phyloP scores from a whole-genome alignment of 1,139 yeast genomes.

The Candida mesenterica region DNA sequence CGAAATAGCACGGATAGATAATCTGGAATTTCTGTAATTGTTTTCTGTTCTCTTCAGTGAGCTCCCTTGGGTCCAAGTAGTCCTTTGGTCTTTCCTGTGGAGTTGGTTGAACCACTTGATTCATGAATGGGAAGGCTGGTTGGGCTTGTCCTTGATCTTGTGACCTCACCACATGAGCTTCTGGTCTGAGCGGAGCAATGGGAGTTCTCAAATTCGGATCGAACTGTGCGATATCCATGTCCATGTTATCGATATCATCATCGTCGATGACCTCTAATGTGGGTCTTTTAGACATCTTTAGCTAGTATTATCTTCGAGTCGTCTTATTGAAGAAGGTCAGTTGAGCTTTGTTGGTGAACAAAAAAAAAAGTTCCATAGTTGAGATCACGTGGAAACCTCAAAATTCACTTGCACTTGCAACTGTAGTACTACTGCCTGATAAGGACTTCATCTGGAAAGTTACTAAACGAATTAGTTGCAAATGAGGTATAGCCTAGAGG shows the following conservation, averaged over 20 bases:
- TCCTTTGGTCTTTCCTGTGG: conserved; percentile 14
- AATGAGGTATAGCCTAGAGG: too few species aligned
- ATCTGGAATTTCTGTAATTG: conserved; percentile 68
- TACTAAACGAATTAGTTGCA: too few species aligned
- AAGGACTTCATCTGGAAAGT: too few species aligned
- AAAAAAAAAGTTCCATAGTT: neutral
- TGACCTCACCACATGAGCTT: conserved; percentile 60
- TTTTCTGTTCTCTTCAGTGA: conserved; percentile 52
- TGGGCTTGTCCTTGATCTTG: conserved; percentile 39
- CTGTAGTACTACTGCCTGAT: too few species aligned
- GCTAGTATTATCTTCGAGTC: neutral
- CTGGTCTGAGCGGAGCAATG: conserved; percentile 62
- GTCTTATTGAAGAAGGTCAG: conserved; percentile 2
- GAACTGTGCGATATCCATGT: conserved; percentile 88
- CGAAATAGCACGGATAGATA: conserved; percentile 91
- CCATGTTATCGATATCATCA: conserved; percentile 88
- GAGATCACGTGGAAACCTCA: neutral
- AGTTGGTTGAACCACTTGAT: neutral
- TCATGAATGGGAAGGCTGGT: conserved; percentile 10
- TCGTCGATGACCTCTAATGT: conserved; percentile 81
- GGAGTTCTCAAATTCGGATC: conserved; percentile 74
- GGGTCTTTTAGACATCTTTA: conserved; percentile 56
- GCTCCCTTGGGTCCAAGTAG: conserved; percentile 38
- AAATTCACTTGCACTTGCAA: too few species aligned
- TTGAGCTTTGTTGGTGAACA: neutral